Base-by-base conservation (phyloP, 352 stramenopile species). In the Phytophthora podocarpi region DNA sequence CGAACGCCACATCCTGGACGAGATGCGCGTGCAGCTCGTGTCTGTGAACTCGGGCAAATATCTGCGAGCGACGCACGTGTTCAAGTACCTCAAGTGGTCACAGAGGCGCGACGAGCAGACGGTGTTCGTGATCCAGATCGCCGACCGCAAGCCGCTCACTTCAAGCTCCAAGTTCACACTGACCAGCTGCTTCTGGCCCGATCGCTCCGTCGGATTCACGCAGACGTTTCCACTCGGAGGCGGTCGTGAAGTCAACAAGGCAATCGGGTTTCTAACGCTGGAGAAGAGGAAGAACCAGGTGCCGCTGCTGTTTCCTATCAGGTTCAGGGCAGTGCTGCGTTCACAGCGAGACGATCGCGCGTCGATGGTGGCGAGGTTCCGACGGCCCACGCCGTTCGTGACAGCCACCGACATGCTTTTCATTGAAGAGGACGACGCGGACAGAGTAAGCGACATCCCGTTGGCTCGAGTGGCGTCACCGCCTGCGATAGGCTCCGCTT, bases 1-100 rank as follows among this genome's bases (percentile, higher is more conserved):
- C 15, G 71, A 82, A 15, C 75, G 80, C n/a, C 68, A 73, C 47
- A 87, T 89, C 50, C 53, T 86, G 23, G 67, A 87, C 47, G 72
- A 82, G 1, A 85, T 87, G 74, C 72, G 71, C 21, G 80, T 89
- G 40, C 80, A 89, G 60, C 36, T 89, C 30, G 68, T 87, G 37
- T 85, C 70, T 7, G 73, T 68, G 2, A 68, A 62, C 39, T 64
- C 73, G 13, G 76, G 76, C 23, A 84, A 85, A 50, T 89, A 83
- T 42, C 39, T 89, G 45, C 74, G 80, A n/a, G 80, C 64, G 18
- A 83, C 77, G 18, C 75, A 76, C 50, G 74, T 89, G 35, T 85
- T 72, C 55, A 87, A 87, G 60, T 89, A 75, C 45, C 70, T 89
- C n/a, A 78, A 80, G 42, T 89, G 80, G 80, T 89, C 80, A 1